Percentiles rank a stretch among this genome's conserved stretches.
Evolutionary conservation across 805 yeast genomes (phyloP).

Genomic region (Komagataella mondaviorum): DNA sequence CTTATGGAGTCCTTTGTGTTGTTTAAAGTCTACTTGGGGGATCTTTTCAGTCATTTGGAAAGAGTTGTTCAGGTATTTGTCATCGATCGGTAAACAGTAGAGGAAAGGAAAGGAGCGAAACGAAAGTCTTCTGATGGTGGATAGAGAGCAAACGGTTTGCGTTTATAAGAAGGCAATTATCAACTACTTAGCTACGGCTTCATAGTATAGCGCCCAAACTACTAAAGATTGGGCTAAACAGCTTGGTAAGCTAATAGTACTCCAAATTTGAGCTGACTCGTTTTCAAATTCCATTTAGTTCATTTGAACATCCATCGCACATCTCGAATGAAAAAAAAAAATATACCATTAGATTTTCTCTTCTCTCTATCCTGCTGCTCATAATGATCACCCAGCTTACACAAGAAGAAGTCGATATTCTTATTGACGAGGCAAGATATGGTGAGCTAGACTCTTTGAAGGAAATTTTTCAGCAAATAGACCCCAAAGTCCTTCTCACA

Average conservation of each 20-base stretch:
- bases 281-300: neutral
- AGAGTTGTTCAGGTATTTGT: neutral
- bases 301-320: neutral
- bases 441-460: conserved; percentile 74
- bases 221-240: neutral
- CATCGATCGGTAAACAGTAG: neutral
- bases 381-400: conserved; percentile 18
- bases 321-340: neutral
- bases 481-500: conserved; percentile 24
- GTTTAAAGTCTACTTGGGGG: neutral
- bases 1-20: conserved; percentile 2
- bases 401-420: conserved; percentile 74
- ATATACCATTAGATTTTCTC: neutral
- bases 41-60: neutral
- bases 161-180: neutral
- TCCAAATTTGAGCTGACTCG: too few relatives aligned
- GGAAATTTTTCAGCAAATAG: conserved; percentile 49
- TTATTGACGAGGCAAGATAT: conserved; percentile 71
- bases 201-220: neutral
- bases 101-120: neutral
- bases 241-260: neutral
- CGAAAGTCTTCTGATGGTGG: neutral
- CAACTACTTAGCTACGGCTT: neutral
- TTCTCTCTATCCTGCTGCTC: neutral
- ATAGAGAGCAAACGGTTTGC: neutral